Evolutionary conservation across 352 stramenopile species (phyloP).

Genomic region (Phytophthora melonis): DNA sequence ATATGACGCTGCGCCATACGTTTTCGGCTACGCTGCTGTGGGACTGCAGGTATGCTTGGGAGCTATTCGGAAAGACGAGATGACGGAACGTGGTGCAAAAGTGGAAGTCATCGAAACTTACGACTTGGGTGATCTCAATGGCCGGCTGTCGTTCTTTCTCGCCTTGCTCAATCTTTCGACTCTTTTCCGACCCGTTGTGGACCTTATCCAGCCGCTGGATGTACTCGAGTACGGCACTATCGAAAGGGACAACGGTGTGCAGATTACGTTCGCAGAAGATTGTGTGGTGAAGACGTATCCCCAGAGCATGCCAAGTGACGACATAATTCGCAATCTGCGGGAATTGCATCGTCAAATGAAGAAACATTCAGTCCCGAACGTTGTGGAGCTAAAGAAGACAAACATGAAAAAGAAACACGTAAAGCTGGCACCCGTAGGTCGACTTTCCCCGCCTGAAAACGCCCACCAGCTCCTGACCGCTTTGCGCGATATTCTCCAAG

Average conservation of each 20-base stretch:
- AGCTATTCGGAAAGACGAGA: constrained; percentile 21
- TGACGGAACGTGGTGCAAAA: constrained; percentile 25
- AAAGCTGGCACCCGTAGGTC: constrained; percentile 15
- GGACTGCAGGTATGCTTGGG: constrained; percentile 28
- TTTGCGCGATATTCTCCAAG: constrained; percentile 24
- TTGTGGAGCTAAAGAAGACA: constrained; percentile 27
- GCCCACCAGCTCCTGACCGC: constrained; percentile 11
- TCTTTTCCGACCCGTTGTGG: constrained; percentile 12
- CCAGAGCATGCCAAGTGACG: constrained; percentile 12
- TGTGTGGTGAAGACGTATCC: constrained; percentile 30
- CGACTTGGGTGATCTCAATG: constrained; percentile 27
- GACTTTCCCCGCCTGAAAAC: constrained; percentile 8
- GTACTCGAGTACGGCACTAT: constrained; percentile 16
- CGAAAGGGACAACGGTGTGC: constrained; percentile 13
- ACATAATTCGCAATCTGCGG: constrained; percentile 18
- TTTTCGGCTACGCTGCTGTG: constrained; percentile 43
- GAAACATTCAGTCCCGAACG: constrained; percentile 13
- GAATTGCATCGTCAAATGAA: constrained; percentile 23
- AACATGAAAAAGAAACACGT: constrained; percentile 25
- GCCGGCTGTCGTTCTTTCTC: constrained; percentile 25
- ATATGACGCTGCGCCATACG: constrained; percentile 33
- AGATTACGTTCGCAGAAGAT: constrained; percentile 20
- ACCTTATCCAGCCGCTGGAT: constrained; percentile 12
- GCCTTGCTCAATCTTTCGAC: too few relatives aligned
- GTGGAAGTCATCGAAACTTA: constrained; percentile 21